Base-by-base conservation (phyloP, 371 early-diverging fungal genomes). In the Mortierella sp. region DNA sequence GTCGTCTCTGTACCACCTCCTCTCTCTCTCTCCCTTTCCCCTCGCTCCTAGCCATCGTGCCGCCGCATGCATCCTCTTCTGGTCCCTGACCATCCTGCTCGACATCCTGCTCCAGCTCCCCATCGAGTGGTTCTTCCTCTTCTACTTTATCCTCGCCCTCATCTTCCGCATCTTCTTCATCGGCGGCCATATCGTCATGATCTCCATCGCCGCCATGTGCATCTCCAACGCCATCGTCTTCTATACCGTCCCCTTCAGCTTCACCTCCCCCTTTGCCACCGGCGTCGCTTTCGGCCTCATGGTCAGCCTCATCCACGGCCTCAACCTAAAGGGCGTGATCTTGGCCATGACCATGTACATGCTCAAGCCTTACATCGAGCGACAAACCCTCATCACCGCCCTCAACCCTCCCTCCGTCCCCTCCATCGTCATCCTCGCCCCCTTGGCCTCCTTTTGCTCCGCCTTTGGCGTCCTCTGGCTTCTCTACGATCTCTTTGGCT, bases 61-160 rank as follows among this genome's bases (percentile, higher is more conserved):
- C 46, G 78, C 72, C 34, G 79, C 79, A 28, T 68, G 72, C 41
- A 72, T 72, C 47, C 62, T 79, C 23, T 67, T 78, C 41, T 80
- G 80, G 80, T 78, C 78, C 18, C 23, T 80, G 64, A 78, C 78
- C 41, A 78, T 78, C 62, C 72, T 80, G 6, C 80, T 80, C 3
- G 78, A 80, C 54, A 70, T 78, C 24, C 59, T 71, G 39, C 62
- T 74, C n/a, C 71, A 79, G 50, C 61, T 86, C 56, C 86, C 86
- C 1, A 76, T 82, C 58, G 86, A 86, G 55, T 86, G 84, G 84
- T 71, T 86, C 52, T 81, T 84, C 30, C 76, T 84, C 54, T 67
- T 79, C 34, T 80, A 80, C 67, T 82, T 83, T 63, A 83, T 82
- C 61, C 71, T 83, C 34, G 82, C 81, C 31, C 66, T 85, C 18